These are phyloP conservation scores for Leishmania tarentolae DNA, from an alignment of 208 protist genomes.

Conservation along the genomic window DNA sequence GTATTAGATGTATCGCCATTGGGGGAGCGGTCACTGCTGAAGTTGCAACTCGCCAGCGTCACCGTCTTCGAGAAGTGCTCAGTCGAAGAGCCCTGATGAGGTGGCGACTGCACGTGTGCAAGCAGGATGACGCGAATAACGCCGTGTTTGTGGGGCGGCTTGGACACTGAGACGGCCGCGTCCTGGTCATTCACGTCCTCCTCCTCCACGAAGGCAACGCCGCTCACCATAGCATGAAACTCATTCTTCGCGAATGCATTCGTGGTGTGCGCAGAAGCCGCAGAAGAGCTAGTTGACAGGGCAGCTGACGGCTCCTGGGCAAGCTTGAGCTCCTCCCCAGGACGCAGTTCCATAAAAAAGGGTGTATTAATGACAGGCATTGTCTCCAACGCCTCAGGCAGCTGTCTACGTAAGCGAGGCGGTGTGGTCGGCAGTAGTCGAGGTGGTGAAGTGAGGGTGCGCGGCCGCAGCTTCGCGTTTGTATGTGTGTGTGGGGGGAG, in stretches of 20 bases:
- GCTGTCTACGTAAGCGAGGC: neutral
- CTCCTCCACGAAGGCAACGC: constrained; percentile 42
- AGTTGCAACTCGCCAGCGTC: constrained; percentile 47
- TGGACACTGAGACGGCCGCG: neutral
- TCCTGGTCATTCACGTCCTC: neutral
- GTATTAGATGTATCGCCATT: neutral
- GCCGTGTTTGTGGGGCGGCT: constrained; percentile 17
- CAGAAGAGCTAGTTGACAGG: constrained; percentile 1
- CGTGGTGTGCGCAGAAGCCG: neutral
- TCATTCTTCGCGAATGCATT: constrained; percentile 32
- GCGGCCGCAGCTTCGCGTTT: neutral
- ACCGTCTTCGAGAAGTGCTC: constrained; percentile 17
- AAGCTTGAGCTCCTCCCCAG: constrained; percentile 45
- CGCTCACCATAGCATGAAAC: constrained; percentile 41
- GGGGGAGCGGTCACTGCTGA: constrained; percentile 6
- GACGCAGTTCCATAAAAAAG: constrained; percentile 48
- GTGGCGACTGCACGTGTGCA: constrained; percentile 11
- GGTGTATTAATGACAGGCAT: constrained; percentile 54
- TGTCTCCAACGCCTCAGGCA: neutral
- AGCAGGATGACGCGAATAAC: constrained; percentile 43
- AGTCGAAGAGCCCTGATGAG: neutral
- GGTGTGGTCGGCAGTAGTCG: neutral
- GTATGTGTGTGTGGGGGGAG: no score
- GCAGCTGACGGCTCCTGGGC: neutral
- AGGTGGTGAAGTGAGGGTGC: neutral